phyloP scores from a whole-genome alignment of 768 basidiomycete genomes.

The Hemileccinum impolitum region DNA sequence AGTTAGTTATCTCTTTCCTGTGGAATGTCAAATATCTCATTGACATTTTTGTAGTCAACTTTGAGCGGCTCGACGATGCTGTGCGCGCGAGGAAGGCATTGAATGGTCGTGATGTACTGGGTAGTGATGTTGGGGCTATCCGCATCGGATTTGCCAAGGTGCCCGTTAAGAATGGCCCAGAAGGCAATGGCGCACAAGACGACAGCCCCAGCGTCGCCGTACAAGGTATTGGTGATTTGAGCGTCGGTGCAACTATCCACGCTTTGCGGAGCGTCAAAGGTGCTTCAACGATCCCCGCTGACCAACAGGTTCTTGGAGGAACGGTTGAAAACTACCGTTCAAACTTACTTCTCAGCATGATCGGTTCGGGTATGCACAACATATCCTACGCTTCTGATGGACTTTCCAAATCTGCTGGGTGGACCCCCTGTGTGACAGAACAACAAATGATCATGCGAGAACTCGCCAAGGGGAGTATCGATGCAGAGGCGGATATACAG shows the following conservation, averaged over 20 bases:
- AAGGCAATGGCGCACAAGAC: slow-evolving; percentile 55
- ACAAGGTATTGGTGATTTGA: slow-evolving; percentile 80
- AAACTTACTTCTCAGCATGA: slow-evolving; percentile 86
- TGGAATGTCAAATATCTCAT: background rate
- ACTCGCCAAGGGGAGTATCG: slow-evolving; percentile 69
- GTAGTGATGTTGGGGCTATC: slow-evolving; percentile 94
- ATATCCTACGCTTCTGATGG: slow-evolving; percentile 55
- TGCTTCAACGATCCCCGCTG: slow-evolving; percentile 87
- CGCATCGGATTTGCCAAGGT: slow-evolving; percentile 97
- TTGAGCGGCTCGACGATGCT: slow-evolving; percentile 95
- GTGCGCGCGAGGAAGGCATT: slow-evolving; percentile 93
- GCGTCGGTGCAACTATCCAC: slow-evolving; percentile 85
- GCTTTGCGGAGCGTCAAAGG: slow-evolving; percentile 86
- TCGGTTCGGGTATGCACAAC: slow-evolving; percentile 69
- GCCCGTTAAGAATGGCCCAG: slow-evolving; percentile 82
- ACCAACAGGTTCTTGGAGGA: slow-evolving; percentile 90
- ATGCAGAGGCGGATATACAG: slow-evolving; percentile 82
- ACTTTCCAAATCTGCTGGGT: slow-evolving; percentile 58
- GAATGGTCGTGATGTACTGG: slow-evolving; percentile 93
- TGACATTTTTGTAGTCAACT: slow-evolving; percentile 64
- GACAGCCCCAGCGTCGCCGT: slow-evolving; percentile 65
- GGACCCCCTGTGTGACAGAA: slow-evolving; percentile 77
- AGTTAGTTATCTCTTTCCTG: slow-evolving; percentile 43
- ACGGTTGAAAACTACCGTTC: slow-evolving; percentile 93
- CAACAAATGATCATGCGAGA: slow-evolving; percentile 98